These are phyloP conservation scores for Stachybotrys echinatus DNA, from an alignment of 2,329 filamentous ascomycete species.

Conservation along the genomic window DNA sequence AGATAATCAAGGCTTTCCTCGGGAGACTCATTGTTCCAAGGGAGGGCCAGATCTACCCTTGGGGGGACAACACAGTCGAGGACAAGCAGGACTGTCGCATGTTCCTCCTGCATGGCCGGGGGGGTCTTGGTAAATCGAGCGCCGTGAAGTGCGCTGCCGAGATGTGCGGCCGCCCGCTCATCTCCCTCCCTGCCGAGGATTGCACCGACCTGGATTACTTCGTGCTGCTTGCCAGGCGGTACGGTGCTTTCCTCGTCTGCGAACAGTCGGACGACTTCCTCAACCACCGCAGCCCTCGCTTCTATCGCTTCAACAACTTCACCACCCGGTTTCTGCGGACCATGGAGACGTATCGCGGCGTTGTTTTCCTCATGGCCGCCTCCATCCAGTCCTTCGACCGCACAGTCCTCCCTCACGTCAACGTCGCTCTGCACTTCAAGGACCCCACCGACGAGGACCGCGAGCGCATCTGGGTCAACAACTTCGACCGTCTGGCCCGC, in stretches of 20 bases:
- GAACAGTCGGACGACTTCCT: constrained; percentile 59
- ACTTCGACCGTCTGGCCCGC: constrained; percentile 38
- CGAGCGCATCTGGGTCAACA: constrained; percentile 38
- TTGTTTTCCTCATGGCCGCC: constrained; percentile 47
- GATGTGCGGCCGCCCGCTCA: constrained; percentile 42
- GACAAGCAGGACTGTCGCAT: constrained; percentile 46
- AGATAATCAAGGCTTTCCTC: constrained; percentile 40
- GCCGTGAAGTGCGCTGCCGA: constrained; percentile 51
- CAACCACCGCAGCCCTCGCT: constrained; percentile 38
- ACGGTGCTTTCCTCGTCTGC: constrained; percentile 46
- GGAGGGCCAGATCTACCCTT: constrained; percentile 34
- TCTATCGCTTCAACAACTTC: constrained; percentile 41
- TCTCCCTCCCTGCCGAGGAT: constrained; percentile 39
- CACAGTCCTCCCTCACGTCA: constrained; percentile 44
- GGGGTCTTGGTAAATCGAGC: constrained; percentile 53
- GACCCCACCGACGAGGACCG: constrained; percentile 34
- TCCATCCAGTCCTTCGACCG: constrained; percentile 40
- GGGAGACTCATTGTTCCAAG: constrained; percentile 36
- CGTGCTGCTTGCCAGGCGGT: constrained; percentile 42
- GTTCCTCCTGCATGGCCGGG: constrained; percentile 46
- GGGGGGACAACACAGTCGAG: constrained; percentile 41
- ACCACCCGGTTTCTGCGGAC: constrained; percentile 45
- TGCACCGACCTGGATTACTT: constrained; percentile 40
- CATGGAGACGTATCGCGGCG: constrained; percentile 45
- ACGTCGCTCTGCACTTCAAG: constrained; percentile 42